A percentile compares a stretch with the other conserved stretches of the same genome.
Evolutionary conservation across 2,329 filamentous ascomycete species (phyloP).

Genomic region (Xylaria sp.): DNA sequence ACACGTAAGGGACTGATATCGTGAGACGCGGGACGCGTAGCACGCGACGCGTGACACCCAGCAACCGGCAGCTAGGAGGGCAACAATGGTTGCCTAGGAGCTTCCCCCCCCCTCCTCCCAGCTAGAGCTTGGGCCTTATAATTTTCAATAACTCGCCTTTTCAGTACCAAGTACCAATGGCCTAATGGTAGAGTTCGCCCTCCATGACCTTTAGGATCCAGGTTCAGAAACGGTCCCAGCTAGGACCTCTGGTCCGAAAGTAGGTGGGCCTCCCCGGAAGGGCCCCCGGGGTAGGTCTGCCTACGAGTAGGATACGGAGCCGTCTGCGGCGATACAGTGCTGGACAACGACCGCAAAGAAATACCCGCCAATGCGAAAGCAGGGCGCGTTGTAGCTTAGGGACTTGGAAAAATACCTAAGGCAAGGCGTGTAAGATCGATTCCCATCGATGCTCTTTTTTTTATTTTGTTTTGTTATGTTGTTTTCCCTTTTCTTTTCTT

Average conservation of each 20-base stretch:
- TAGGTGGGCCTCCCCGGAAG: neutral
- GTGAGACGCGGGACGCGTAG: neutral
- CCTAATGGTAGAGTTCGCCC: constrained; percentile 26
- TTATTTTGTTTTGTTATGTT: neutral
- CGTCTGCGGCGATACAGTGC: constrained; percentile 25
- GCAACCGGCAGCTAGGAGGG: neutral
- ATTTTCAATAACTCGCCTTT: neutral
- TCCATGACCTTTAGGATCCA: neutral
- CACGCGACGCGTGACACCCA: neutral
- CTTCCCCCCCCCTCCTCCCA: too few species aligned
- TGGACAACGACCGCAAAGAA: constrained; percentile 29
- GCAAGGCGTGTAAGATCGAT: constrained; percentile 20
- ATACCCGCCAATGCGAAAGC: constrained; percentile 31
- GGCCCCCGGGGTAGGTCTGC: neutral
- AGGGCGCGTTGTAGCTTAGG: constrained; percentile 28
- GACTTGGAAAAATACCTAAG: constrained; percentile 10
- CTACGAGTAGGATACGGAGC: neutral
- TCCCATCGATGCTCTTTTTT: neutral
- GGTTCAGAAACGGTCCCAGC: constrained; percentile 31
- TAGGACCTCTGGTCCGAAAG: neutral
- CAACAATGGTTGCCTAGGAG: too few species aligned
- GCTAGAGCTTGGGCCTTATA: neutral
- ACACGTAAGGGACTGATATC: too few species aligned
- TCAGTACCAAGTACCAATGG: constrained; percentile 15
- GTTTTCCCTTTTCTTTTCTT: neutral